These are phyloP conservation scores for Tulasnella sp. DNA, from an alignment of 768 basidiomycete species.

Conservation along the genomic window DNA sequence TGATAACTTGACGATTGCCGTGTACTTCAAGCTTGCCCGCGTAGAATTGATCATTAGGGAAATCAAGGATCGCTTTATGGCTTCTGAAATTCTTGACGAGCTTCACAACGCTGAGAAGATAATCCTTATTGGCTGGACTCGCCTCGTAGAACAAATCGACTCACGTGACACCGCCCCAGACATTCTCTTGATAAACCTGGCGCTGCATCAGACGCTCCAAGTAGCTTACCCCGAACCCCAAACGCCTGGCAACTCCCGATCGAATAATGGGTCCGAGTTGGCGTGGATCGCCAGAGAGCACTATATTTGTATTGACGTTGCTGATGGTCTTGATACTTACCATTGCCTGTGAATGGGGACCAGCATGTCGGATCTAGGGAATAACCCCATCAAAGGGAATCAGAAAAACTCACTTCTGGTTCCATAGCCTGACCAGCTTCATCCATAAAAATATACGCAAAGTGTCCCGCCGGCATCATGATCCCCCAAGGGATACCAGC, in stretches of 20 bases:
- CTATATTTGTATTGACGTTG: conserved; percentile 40
- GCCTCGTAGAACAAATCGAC: not conserved
- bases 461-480: conserved; percentile 51
- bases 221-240: conserved; percentile 2
- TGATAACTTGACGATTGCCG: conserved; percentile 28
- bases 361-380: no score
- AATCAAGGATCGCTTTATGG: conserved; percentile 47
- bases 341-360: conserved; percentile 28
- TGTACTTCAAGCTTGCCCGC: conserved; percentile 39
- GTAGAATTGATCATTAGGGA: conserved; percentile 54
- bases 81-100: conserved; percentile 59
- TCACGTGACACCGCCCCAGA: not conserved
- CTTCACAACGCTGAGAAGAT: conserved; percentile 42
- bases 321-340: conserved; percentile 52
- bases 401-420: conserved; percentile 44
- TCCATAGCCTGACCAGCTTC: conserved; percentile 67
- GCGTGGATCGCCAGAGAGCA: conserved; percentile 60
- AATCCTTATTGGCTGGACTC: not conserved
- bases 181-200: not conserved
- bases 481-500: conserved; percentile 45
- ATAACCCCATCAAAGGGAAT: not conserved
- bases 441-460: conserved; percentile 57
- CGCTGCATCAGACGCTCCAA: conserved; percentile 1
- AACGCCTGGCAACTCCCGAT: conserved; percentile 26
- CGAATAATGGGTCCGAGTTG: conserved; percentile 61